phyloP scores from a whole-genome alignment of 1,139 yeast genomes.

The Spencermartinsiella ligniputridi region DNA sequence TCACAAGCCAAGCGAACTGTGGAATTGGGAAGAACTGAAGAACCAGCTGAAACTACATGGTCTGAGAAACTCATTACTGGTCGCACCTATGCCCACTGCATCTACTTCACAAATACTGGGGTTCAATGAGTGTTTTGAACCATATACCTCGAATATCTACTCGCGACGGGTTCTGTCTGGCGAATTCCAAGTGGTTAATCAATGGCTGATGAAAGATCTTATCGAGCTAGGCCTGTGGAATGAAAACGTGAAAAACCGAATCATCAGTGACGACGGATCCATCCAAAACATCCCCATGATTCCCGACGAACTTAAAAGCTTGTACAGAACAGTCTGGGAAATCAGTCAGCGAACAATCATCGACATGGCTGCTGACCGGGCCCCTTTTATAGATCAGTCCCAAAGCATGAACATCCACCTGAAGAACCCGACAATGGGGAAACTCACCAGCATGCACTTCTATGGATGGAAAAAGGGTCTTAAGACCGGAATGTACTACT shows the following conservation, averaged over 20 bases:
- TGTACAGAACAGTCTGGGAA: conserved; percentile 92
- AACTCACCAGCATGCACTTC: conserved; percentile 82
- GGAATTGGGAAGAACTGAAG: conserved; percentile 63
- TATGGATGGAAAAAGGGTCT: conserved; percentile 87
- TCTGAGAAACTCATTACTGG: conserved; percentile 64
- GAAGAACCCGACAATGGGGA: conserved; percentile 71
- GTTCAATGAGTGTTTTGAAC: conserved; percentile 76
- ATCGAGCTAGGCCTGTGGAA: conserved; percentile 70
- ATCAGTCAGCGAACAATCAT: conserved; percentile 69
- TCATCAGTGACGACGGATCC: conserved; percentile 70
- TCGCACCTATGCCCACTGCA: conserved; percentile 89
- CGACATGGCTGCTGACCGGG: conserved; percentile 87
- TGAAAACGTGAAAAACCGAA: conserved; percentile 60
- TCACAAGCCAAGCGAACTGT: conserved; percentile 51
- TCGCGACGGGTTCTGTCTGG: conserved; percentile 74
- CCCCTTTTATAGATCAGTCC: conserved; percentile 84
- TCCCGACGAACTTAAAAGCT: conserved; percentile 60
- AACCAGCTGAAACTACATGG: conserved; percentile 50
- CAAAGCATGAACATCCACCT: conserved; percentile 79
- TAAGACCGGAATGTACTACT: conserved; percentile 89
- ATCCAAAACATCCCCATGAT: conserved; percentile 62
- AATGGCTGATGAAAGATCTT: conserved; percentile 63
- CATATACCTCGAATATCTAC: conserved; percentile 74
- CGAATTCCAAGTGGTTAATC: conserved; percentile 73
- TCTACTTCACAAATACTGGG: conserved; percentile 80